Base-by-base conservation (phyloP, 495 filamentous ascomycete species). In the Acidomyces sp. region DNA sequence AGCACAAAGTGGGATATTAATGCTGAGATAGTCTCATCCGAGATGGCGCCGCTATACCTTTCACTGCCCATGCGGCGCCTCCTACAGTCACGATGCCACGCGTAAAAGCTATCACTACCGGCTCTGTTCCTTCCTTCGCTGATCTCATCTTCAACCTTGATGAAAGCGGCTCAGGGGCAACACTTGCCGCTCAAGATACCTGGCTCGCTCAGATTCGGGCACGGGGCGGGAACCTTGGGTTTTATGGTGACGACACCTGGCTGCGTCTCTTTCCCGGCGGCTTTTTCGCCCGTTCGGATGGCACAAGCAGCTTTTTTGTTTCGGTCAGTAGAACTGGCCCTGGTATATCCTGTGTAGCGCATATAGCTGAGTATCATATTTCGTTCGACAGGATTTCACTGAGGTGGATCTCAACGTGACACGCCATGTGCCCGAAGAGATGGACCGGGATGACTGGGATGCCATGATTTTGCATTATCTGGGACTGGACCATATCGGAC, bases 191-290 rank as follows among this genome's bases (percentile, higher is more conserved):
- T 23, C 90, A 96, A 60, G 90, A 99, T 55, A 93, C 84, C 12
- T 96, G 92, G 86, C 70, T 96, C 27, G 80, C 84, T 18, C 90
- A 99, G 61, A 71, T 99, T 60, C 85, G 77, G 58, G 74, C 78
- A 22, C 80, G 75, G 56, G 47, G 44, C 6, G 19, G 82, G 3
- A 28, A 80, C 46, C 66, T 95, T 36, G 66, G 93, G 56, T 88
- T 99, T 82, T 94, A 92, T 51, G 90, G 90, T 30, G 90, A 99
- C 55, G 90, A 99, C 58, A 99, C 90, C 11, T 99, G 90, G 90
- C 64, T 96, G 41, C 96, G 94, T 59, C 70, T 99, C 24, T 96
- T 99, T 55, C 90, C 90, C 4, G 37, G 26, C 4, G 74, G 70
- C 6, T 79, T 77, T 26, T 99, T 99, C 61, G 72, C 72, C 48